Evolutionary conservation across 768 basidiomycete species (phyloP).

Genomic region (Russula ochroleuca): DNA sequence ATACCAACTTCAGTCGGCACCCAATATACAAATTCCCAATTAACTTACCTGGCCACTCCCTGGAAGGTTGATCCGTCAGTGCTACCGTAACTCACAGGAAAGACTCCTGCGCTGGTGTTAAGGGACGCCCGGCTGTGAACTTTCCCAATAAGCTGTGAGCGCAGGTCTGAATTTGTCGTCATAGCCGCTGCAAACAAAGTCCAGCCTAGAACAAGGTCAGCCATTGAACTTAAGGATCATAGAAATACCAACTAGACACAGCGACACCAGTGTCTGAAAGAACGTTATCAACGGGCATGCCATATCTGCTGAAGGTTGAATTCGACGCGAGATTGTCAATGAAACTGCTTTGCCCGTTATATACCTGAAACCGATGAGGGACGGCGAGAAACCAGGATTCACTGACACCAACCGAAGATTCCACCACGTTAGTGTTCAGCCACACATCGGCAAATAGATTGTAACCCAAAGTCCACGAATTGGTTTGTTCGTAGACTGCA

Average conservation of each 20-base stretch:
- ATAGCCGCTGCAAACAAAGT: conserved; percentile 22
- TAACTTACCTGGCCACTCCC: conserved; percentile 22
- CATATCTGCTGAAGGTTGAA: conserved; percentile 4
- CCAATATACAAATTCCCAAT: too few species aligned
- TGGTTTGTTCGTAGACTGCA: conserved; percentile 10
- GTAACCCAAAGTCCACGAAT: conserved; percentile 57
- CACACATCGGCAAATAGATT: conserved; percentile 61
- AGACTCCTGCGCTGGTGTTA: conserved; percentile 3
- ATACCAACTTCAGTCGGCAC: not conserved
- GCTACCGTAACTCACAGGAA: conserved; percentile 17
- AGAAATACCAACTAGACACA: conserved; percentile 1
- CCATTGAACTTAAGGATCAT: not conserved
- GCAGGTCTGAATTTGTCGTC: conserved; percentile 6
- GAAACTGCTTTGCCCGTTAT: conserved; percentile 13
- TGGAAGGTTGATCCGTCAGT: not conserved
- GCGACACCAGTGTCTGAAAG: not conserved
- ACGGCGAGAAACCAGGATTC: not conserved
- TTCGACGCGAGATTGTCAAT: not conserved
- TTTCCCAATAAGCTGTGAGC: conserved; percentile 11
- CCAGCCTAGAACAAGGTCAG: conserved; percentile 15
- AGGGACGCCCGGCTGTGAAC: conserved; percentile 14
- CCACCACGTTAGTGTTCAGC: conserved; percentile 50
- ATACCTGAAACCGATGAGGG: conserved; percentile 18
- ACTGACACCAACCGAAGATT: conserved; percentile 19
- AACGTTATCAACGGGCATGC: conserved; percentile 19